These are phyloP conservation scores for Solanum chmielewskii DNA, from an alignment of 257 asterid genomes.

Conservation along the genomic window DNA sequence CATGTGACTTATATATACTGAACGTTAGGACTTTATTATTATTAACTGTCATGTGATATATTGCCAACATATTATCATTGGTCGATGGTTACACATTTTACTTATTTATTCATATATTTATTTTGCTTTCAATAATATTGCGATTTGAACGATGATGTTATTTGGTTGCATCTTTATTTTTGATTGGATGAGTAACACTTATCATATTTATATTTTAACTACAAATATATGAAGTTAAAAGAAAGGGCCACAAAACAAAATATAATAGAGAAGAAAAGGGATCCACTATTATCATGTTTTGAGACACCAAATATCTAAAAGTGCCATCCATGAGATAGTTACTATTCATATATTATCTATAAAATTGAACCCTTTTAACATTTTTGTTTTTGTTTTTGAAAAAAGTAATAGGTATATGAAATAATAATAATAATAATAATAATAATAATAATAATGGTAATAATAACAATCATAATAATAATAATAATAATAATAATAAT, in stretches of 20 bases:
- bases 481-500: too few relatives aligned
- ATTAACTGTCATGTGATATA: neutral
- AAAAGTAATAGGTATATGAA: neutral
- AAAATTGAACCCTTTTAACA: neutral
- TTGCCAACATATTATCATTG: neutral
- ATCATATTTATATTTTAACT: too few relatives aligned
- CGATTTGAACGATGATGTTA: neutral
- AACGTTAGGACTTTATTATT: neutral
- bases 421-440: neutral
- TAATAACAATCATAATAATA: neutral
- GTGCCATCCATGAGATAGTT: neutral
- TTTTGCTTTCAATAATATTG: too few relatives aligned
- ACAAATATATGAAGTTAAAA: neutral
- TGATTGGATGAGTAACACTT: neutral
- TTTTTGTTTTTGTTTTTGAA: neutral
- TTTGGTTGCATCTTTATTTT: neutral
- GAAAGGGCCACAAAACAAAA: neutral
- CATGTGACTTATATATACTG: conserved; percentile 31
- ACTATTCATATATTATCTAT: neutral
- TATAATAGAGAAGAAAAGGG: neutral
- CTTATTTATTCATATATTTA: neutral
- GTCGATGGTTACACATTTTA: neutral
- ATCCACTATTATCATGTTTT: neutral
- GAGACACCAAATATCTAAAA: neutral
- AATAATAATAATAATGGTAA: neutral